Evolutionary conservation across 1,139 yeast genomes (phyloP), one percentile per base, ranked within the genome.

Genomic region (Pichia sp.): DNA sequence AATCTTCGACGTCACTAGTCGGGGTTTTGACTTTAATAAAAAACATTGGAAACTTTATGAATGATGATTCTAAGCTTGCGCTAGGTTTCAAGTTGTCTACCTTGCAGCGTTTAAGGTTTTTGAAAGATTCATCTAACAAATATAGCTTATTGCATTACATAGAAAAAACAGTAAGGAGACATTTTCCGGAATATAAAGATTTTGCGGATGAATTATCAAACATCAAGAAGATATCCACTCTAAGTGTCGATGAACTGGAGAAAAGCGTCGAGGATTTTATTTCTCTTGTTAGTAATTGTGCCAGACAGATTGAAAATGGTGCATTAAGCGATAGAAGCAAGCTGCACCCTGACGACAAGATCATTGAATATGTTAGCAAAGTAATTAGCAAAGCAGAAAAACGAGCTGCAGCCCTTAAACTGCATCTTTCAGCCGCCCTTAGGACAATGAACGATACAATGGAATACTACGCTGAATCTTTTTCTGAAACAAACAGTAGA

Each of bases 31-130:
- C 85, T 49, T 80, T 93, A 45, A 88, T 93, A 53, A 78, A 90
- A 60, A 85, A 87, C 19, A 85, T 93, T 57, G 99, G 98, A 26
- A 93, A 93, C 66, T 90, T 84, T 66, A 93, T 93, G 98, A 93
- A 93, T 68, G 96, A 89, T 65, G 72, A 76, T 36, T 75, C 87
- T 7, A 90, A 87, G 64, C 85, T 85, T 62, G 97, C 96, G 0
- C 72, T 78, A 54, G 99, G 98, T 1, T 90, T 93, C 73, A 85
- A 82, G 63, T 74, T 93, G 46, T 87, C 89, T 38, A 87, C 97
- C 1, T 75, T 93, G 55, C 95, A 85, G 62, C 76, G 96, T 62
- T 75, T 93, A 56, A 88, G 85, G 51, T 90, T 90, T 66, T 85
- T 95, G 73, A 93, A 93, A 70, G 96, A 90, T 65, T 79, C 83